Conservation (phyloP, 768 basidiomycete species). For the Lyophyllum decastes region DNA sequence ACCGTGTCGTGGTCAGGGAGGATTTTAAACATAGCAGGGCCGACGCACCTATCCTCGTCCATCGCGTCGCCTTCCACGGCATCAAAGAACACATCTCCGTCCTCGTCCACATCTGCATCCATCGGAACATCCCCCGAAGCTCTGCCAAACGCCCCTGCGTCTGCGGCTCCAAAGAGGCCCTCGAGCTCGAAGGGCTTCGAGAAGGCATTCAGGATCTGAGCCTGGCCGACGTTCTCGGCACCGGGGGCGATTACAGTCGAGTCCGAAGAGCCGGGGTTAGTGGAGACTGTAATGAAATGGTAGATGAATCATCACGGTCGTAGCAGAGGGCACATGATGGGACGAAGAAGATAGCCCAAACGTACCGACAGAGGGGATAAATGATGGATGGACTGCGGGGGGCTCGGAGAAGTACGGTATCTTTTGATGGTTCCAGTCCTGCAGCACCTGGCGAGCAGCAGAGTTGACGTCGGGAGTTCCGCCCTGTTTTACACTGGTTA, state of each 20-base stretch:
- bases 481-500: constrained; percentile 50
- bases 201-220: constrained; percentile 71
- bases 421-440: constrained; percentile 96
- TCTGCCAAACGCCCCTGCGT: constrained; percentile 74
- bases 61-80: constrained; percentile 40
- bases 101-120: constrained; percentile 46
- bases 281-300: constrained; percentile 18
- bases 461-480: constrained; percentile 88
- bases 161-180: constrained; percentile 79
- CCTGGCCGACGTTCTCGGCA: constrained; percentile 79
- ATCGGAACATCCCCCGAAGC: constrained; percentile 43
- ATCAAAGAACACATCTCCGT: constrained; percentile 42
- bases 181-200: constrained; percentile 80
- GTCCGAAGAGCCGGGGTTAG: constrained; percentile 26
- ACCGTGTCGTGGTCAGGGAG: too few relatives aligned
- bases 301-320: too few relatives aligned
- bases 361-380: constrained; percentile 56
- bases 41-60: constrained; percentile 41
- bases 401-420: constrained; percentile 88
- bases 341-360: neutral
- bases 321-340: too few relatives aligned
- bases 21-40: neutral
- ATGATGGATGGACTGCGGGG: constrained; percentile 76
- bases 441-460: constrained; percentile 79
- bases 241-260: constrained; percentile 57